Evolutionary conservation across 225 moss, liverwort and hornwort species (phyloP), one percentile per base, ranked within the genome.

Genomic region (Pleurozium schreberi): DNA sequence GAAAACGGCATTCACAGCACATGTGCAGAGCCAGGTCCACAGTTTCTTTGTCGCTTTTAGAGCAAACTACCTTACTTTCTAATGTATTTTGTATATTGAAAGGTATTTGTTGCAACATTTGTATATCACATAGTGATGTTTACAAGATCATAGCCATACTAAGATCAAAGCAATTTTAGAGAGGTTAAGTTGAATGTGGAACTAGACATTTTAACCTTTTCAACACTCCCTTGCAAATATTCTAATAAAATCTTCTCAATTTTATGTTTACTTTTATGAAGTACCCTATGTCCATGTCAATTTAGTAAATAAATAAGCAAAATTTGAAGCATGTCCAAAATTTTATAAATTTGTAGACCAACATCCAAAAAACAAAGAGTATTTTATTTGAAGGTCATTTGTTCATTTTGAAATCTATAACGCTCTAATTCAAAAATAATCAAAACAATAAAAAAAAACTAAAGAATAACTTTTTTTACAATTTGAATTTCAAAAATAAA

Each of bases 41-140:
- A 73, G 20, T 55, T 84, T 89, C 90, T 90, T 92, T 90, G 83
- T n/a, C n/a, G n/a, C n/a, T n/a, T n/a, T n/a, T n/a, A n/a, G n/a
- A n/a, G n/a, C n/a, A n/a, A n/a, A n/a, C n/a, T n/a, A n/a, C n/a
- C n/a, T n/a, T n/a, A n/a, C n/a, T n/a, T n/a, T n/a, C n/a, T n/a
- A n/a, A n/a, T n/a, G n/a, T n/a, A 36, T 76, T 36, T 13, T 20
- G 7, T 36, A 0, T 52, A 8, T 49, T 34, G 22, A 0, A 76
- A 34, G 34, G 8, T 52, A 36, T 23, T 22, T 22, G 1, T 52
- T 22, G 1, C 3, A 76, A 76, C 23, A 9, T 34, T 76, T 52
- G 2, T 22, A 23, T 52, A 36, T 52, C 9, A 52, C 0, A 4
- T 36, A 34, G 14, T 14, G 3, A 52, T 21, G 12, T 34, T 34